Conservation (phyloP, 768 basidiomycete species). For the Kwoniella mangroviensis region DNA sequence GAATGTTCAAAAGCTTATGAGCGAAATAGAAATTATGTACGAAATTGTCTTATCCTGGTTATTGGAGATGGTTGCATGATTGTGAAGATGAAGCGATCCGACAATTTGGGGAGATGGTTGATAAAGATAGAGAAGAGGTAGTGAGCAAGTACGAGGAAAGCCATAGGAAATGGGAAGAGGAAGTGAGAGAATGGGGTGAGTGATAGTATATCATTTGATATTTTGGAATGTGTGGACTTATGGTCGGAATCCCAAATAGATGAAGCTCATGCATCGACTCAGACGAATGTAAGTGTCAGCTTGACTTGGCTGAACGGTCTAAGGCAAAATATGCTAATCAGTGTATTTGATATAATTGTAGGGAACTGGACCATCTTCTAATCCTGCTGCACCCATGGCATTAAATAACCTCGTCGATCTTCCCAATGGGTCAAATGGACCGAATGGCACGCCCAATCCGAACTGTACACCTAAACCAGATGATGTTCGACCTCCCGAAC, state of each 20-base stretch:
- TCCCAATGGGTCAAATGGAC: conserved; percentile 8
- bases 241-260: too few relatives aligned
- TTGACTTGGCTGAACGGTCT: too few relatives aligned
- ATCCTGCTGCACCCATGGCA: conserved; percentile 6
- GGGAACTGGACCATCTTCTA: neutral
- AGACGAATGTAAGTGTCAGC: too few relatives aligned
- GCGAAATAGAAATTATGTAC: conserved; percentile 81
- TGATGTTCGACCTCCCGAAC: conserved; percentile 34
- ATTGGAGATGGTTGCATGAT: conserved; percentile 68
- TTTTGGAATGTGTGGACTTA: too few relatives aligned
- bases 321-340: neutral
- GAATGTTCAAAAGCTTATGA: too few relatives aligned
- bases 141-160: conserved; percentile 75
- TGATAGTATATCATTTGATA: neutral
- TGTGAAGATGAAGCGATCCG: conserved; percentile 72
- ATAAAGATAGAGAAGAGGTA: conserved; percentile 70
- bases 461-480: conserved; percentile 16
- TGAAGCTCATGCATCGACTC: too few relatives aligned
- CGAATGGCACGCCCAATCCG: neutral
- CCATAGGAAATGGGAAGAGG: conserved; percentile 71
- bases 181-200: conserved; percentile 44
- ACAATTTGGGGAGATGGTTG: conserved; percentile 68
- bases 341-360: neutral
- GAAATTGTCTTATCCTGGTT: conserved; percentile 78
- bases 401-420: conserved; percentile 12